Conservation (phyloP, 2,329 filamentous ascomycete species). For the Madurella mycetomatis region DNA sequence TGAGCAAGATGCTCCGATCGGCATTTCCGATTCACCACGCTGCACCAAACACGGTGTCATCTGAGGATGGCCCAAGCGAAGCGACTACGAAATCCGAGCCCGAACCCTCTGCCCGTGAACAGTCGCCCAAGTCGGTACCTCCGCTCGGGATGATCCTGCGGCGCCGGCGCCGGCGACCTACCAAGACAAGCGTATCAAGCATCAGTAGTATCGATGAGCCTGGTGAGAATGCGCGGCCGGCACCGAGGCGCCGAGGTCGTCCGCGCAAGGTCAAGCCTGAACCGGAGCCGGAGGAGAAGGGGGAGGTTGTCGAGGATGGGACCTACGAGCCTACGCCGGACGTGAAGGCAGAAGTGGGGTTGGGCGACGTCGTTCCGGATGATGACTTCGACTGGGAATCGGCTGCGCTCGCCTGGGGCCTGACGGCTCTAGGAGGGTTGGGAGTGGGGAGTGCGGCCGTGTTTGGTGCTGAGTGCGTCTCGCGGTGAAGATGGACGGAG, state of each 20-base stretch:
- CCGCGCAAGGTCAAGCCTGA: constrained; percentile 27
- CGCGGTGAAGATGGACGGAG: constrained; percentile 27
- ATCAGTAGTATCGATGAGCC: constrained; percentile 10
- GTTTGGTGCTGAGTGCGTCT: constrained; percentile 44
- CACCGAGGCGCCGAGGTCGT: constrained; percentile 25
- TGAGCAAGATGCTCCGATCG: constrained; percentile 43
- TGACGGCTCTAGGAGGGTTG: constrained; percentile 41
- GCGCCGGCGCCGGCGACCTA: constrained; percentile 22
- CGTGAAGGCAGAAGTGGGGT: constrained; percentile 29
- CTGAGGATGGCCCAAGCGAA: constrained; percentile 4
- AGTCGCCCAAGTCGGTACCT: neutral
- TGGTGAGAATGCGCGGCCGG: constrained; percentile 5
- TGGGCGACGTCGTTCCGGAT: constrained; percentile 41
- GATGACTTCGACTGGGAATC: constrained; percentile 44
- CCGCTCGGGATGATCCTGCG: constrained; percentile 6
- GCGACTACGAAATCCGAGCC: neutral
- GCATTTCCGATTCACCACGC: constrained; percentile 31
- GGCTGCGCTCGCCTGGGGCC: constrained; percentile 43
- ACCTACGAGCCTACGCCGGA: constrained; percentile 37
- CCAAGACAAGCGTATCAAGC: constrained; percentile 23
- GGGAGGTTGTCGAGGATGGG: constrained; percentile 27
- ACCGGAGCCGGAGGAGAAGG: constrained; percentile 17
- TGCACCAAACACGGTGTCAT: neutral
- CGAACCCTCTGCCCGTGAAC: constrained; percentile 1
- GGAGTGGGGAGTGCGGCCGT: constrained; percentile 43